phyloP scores from a whole-genome alignment of 805 yeast species.

The Kuraishia piskuri region DNA sequence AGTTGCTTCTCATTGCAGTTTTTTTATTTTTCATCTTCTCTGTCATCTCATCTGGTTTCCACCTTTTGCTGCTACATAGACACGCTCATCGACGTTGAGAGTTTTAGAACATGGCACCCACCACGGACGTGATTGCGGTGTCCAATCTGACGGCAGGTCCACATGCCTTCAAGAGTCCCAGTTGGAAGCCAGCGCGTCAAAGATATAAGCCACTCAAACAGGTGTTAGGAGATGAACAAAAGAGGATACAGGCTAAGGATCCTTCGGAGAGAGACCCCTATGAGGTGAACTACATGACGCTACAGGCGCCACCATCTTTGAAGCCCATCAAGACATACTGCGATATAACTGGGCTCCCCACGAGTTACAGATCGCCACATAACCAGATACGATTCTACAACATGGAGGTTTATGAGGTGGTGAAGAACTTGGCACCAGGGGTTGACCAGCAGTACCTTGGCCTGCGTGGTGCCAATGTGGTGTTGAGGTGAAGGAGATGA shows the following conservation, averaged over 20 bases:
- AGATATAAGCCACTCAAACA: constrained; percentile 72
- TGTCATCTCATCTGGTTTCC: not conserved
- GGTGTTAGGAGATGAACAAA: constrained; percentile 67
- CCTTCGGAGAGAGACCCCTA: constrained; percentile 21
- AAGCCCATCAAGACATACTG: constrained; percentile 79
- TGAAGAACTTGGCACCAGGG: constrained; percentile 77
- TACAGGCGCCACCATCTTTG: constrained; percentile 83
- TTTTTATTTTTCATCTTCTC: too few relatives aligned
- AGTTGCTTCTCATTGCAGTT: not conserved
- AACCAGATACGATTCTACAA: constrained; percentile 74
- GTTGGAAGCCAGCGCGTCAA: constrained; percentile 42
- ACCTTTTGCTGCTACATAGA: not conserved
- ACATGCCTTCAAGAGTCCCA: constrained; percentile 51
- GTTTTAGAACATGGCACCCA: not conserved
- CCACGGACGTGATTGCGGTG: constrained; percentile 8
- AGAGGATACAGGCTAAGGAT: constrained; percentile 40
- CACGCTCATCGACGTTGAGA: not conserved
- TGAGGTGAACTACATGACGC: constrained; percentile 58
- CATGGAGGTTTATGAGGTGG: constrained; percentile 72
- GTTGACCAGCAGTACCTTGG: constrained; percentile 89
- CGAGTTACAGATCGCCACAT: constrained; percentile 65
- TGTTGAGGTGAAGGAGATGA: constrained; percentile 39
- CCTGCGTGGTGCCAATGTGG: constrained; percentile 80
- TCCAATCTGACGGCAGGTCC: constrained; percentile 31
- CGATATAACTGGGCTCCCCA: constrained; percentile 86